Conservation (phyloP, 2,329 filamentous ascomycete genomes). For the Aspergillus caelatus region DNA sequence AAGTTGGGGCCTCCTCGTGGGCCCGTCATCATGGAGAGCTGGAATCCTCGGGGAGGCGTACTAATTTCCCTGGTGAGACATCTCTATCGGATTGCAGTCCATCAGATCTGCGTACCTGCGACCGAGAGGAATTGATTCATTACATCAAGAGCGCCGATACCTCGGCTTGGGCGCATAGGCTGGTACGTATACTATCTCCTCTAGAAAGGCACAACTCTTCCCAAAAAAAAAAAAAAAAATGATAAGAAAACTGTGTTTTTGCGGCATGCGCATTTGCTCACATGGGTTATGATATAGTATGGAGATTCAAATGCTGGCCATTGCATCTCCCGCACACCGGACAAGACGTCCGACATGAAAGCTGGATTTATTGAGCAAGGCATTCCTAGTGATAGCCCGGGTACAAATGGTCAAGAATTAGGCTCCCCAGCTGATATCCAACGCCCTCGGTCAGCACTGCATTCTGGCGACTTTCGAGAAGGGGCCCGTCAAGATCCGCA, state of each 20-base stretch:
- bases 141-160: conserved; percentile 78
- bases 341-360: conserved; percentile 23
- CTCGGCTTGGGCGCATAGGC: conserved; percentile 70
- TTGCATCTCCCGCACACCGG: conserved; percentile 29
- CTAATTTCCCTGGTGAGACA: conserved; percentile 16
- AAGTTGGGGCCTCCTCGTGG: conserved; percentile 15
- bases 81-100: conserved; percentile 18
- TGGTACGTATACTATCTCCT: conserved; percentile 47
- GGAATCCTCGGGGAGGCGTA: conserved; percentile 18
- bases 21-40: conserved; percentile 13
- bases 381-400: conserved; percentile 22
- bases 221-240: not conserved
- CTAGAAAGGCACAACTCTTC: not conserved
- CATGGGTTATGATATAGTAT: conserved; percentile 10
- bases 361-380: conserved; percentile 18
- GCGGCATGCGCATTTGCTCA: conserved; percentile 9
- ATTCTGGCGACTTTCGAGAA: conserved; percentile 65
- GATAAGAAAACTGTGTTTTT: not conserved
- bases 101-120: conserved; percentile 40
- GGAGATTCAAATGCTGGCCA: conserved; percentile 15
- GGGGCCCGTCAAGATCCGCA: conserved; percentile 34
- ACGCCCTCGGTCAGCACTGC: conserved; percentile 74
- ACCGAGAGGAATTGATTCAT: conserved; percentile 80
- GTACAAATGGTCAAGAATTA: conserved; percentile 45
- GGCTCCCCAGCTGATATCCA: conserved; percentile 69